Evolutionary conservation across 2,329 filamentous ascomycete species (phyloP), one percentile per base, ranked within the genome.

Genomic region (Grosmannia serpens): DNA sequence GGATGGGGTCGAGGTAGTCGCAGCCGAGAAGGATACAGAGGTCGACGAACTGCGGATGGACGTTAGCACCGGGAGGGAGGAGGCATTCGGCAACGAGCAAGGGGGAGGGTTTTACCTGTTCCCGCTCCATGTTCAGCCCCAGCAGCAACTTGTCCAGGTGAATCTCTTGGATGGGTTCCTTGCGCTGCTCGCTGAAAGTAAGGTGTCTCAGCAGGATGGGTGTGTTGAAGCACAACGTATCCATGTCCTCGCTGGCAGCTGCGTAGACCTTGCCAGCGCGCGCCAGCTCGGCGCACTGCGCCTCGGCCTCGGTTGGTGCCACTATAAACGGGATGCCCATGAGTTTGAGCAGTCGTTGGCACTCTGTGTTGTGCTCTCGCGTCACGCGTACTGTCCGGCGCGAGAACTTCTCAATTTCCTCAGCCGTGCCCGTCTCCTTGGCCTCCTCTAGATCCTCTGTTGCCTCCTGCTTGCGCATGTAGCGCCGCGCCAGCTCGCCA

Each of bases 341-440:
- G 59, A 97, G 78, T 75, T 89, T 92, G 62, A 99, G 77, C 65
- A 99, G 75, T 60, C 84, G 82, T 76, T 95, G 92, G 72, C 94
- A 97, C 71, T 99, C 94, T 49, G 85, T 86, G 69, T 99, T 99
- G 74, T 99, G 94, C 74, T 99, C 92, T 63, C 87, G 82, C n/a
- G 94, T 97, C 57, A 97, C 94, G 59, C 90, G 82, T 53, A 99
- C 94, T 1, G 92, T 97, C 57, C 94, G 80, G 59, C 94, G 80
- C 57, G 91, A 95, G 75, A 97, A 99, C 73, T 96, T 97, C 75
- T 99, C 94, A 4, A 99, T 84, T n/a, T 99, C 94, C 71, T 99
- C 81, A 26, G 92, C 91, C 4, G 94, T 99, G 62, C 94, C 94
- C 0, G 89, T 96, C 76, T 99, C 94, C 71, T 95, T 96, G 56